Conservation (phyloP, 148 eudicot genomes). For the Diospyros lotus region DNA sequence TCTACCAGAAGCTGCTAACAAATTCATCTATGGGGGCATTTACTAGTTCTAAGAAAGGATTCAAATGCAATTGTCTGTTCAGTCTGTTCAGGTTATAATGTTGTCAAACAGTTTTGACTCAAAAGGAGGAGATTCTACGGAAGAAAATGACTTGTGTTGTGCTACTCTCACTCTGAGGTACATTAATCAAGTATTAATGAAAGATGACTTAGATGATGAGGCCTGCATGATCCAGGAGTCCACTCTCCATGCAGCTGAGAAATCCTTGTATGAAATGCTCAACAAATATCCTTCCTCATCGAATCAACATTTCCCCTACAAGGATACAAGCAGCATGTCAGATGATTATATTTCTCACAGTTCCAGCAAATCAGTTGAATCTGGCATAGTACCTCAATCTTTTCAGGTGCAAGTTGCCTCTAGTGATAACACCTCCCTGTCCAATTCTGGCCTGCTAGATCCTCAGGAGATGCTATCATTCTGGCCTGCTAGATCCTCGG, state of each 20-base stretch:
- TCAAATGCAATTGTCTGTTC: background rate
- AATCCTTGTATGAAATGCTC: constrained; percentile 13
- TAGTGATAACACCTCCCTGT: background rate
- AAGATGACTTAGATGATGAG: constrained; percentile 5
- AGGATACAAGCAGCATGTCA: background rate
- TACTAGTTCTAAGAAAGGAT: background rate
- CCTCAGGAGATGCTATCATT: background rate
- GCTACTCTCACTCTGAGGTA: constrained; percentile 10
- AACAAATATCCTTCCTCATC: background rate
- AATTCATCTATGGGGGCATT: background rate
- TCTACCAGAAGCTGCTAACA: background rate
- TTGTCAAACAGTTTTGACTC: background rate
- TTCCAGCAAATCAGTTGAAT: background rate
- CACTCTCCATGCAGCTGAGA: constrained; percentile 11
- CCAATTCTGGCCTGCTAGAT: background rate
- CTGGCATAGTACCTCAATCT: background rate
- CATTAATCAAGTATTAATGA: constrained; percentile 13
- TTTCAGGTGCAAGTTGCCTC: background rate
- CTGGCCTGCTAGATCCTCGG: background rate
- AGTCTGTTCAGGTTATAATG: background rate
- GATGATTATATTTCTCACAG: background rate
- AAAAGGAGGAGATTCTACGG: background rate
- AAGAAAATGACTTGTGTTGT: constrained; percentile 1
- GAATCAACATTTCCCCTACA: background rate
- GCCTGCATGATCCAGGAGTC: constrained; percentile 7